Evolutionary conservation across 179 eudicot species (phyloP), one percentile per base, ranked within the genome.

Genomic region (Spinacia oleracea): DNA sequence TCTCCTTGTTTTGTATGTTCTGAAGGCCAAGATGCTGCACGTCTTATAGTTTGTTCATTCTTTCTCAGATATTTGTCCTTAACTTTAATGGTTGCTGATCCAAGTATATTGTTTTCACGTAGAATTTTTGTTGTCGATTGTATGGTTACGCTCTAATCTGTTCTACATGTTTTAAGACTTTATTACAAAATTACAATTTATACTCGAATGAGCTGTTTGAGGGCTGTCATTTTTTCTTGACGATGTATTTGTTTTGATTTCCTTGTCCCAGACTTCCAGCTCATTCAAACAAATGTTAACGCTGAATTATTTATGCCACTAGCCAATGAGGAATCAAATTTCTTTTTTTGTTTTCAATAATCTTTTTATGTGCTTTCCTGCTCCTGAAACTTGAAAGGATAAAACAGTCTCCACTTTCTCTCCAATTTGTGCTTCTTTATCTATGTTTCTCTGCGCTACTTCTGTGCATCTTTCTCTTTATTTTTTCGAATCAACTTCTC

Each of bases 1-100:
- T 74, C 42, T 79, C 58, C 63, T 43, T 79, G 42, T 51, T 79
- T 31, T 77, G 72, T 46, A 43, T 83, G 25, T 27, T 62, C 12
- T 79, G 68, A 83, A 56, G 70, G 16, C 58, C 23, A 23, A 77
- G 35, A 8, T 77, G n/a, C 34, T 72, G 3, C 72, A 25, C 16
- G 5, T 32, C 81, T 62, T 48, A 62, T 58, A 43, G 51, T 59
- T 35, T 72, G 51, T 72, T 78, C 45, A 72, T 58, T 78, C 75
- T 58, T 70, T 70, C 45, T 21, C 29, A 1, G 59, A 1, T 58
- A 58, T 25, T 10, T 27, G 43, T 5, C 8, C 7, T 20, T n/a
- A 53, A 15, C 20, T 27, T 12, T n/a, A 9, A 70, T 56, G 77
- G 51, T 32, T 70, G 74, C 74, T 46, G 23, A 25, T 71, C 27